A percentile compares a stretch with the other conserved stretches of the same genome.
These are phyloP conservation scores for Helicocarpus griseus DNA, from an alignment of 2,329 filamentous ascomycete genomes.

Conservation along the genomic window DNA sequence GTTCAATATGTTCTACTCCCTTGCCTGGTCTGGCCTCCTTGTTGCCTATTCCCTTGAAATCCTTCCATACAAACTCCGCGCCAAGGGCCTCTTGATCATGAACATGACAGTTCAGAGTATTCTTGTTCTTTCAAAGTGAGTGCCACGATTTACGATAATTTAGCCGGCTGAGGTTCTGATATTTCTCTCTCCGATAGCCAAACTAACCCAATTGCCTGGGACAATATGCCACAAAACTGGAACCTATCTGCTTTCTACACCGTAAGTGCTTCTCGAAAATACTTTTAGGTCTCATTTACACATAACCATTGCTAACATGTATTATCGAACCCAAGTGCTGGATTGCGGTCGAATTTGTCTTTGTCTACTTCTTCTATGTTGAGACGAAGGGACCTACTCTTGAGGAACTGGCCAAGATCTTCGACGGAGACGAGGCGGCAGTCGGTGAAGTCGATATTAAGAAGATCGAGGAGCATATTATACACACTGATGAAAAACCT, in stretches of 20 bases:
- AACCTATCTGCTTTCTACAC: constrained; percentile 15
- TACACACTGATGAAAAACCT: neutral
- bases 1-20: constrained; percentile 22
- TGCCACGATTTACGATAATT: neutral
- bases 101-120: constrained; percentile 40
- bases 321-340: constrained; percentile 18
- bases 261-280: constrained; percentile 2
- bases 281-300: too few species aligned
- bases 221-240: constrained; percentile 16
- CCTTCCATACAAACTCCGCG: constrained; percentile 29
- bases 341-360: constrained; percentile 23
- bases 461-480: neutral
- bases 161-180: neutral
- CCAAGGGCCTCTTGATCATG: constrained; percentile 31
- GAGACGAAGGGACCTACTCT: constrained; percentile 64
- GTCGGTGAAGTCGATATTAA: neutral
- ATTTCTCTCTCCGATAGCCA: constrained; percentile 37
- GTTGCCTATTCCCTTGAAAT: constrained; percentile 22
- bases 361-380: constrained; percentile 33
- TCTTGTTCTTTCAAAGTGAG: neutral
- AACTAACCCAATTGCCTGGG: constrained; percentile 18
- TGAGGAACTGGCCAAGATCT: constrained; percentile 60
- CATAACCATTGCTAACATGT: too few species aligned
- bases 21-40: constrained; percentile 20
- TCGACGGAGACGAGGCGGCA: constrained; percentile 52